These are phyloP conservation scores for Sanguinoderma infundibulare DNA, from an alignment of 1,284 basidiomycete genomes.

Conservation along the genomic window DNA sequence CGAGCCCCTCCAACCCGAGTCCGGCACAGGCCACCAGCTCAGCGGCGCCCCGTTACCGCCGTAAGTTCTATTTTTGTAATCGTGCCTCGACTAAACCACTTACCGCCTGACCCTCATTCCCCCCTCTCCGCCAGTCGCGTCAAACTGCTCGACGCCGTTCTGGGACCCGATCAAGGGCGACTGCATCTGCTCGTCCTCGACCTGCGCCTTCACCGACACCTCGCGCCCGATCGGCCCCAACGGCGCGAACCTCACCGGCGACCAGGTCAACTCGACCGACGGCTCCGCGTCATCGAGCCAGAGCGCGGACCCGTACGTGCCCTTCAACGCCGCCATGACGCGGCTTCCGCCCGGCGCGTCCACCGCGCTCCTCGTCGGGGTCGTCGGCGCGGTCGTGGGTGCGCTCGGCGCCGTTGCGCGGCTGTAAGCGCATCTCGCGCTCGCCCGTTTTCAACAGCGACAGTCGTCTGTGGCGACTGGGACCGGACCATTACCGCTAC, in stretches of 20 bases:
- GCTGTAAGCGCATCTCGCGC: slow-evolving; percentile 12
- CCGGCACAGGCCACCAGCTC: slow-evolving; percentile 57
- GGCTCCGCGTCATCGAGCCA: slow-evolving; percentile 26
- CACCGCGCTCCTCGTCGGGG: slow-evolving; percentile 20
- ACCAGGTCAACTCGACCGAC: slow-evolving; percentile 46
- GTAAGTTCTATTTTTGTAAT: slow-evolving; percentile 42
- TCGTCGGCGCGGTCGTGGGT: slow-evolving; percentile 29
- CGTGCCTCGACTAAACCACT: not conserved
- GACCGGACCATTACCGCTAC: not conserved
- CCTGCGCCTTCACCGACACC: slow-evolving; percentile 66
- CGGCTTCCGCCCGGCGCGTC: slow-evolving; percentile 19
- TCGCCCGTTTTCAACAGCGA: not conserved
- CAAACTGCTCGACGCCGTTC: slow-evolving; percentile 80
- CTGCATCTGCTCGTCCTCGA: slow-evolving; percentile 61
- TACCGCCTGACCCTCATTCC: not conserved
- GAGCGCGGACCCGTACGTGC: slow-evolving; percentile 44
- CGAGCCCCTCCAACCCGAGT: slow-evolving; percentile 64
- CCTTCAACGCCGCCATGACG: slow-evolving; percentile 51
- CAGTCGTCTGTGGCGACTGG: too few relatives aligned
- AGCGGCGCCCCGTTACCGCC: slow-evolving; percentile 54
- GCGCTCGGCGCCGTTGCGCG: slow-evolving; percentile 23
- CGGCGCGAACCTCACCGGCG: slow-evolving; percentile 71
- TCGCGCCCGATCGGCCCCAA: slow-evolving; percentile 77
- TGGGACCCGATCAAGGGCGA: slow-evolving; percentile 74
- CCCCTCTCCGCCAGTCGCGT: slow-evolving; percentile 49